Evolutionary conservation across 345 rosid species (phyloP), one percentile per base, ranked within the genome.

Genomic region (Eucalyptus guilfoylei): DNA sequence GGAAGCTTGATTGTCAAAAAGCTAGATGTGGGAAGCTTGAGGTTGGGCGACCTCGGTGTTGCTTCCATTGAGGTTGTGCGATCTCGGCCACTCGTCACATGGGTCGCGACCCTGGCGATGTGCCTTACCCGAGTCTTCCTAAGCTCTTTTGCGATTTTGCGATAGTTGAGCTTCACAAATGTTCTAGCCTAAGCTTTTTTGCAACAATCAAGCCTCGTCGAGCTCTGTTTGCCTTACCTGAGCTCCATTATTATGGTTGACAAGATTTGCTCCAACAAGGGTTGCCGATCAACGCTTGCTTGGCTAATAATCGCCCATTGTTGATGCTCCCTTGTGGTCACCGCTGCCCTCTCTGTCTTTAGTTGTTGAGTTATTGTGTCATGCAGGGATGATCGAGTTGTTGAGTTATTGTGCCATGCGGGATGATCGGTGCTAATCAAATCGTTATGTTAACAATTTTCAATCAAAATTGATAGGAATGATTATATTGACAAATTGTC

Each of bases 371-470:
- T 67, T 67, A 14, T 64, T 3, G 19, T 49, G 17, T 17, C 17
- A 49, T 49, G 52, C 1, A 6, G 3, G 3, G 7, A 49, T 49
- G 5, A 52, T 32, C 1, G 34, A 10, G 21, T 32, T 67, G 10
- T 67, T 34, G 10, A 67, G 11, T 67, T 69, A 9, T 9, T 34
- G 42, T 16, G 26, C 6, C 44, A 19, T 3, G 13, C 10, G 11
- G 14, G 44, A 34, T 10, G 7, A 10, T 9, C 0, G 7, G 42
- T 9, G 14, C 26, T 72, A 19, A 69, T 9, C 21, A 15, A 10
- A 69, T 9, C 0, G 24, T 17, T 13, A 17, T 37, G 3, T 34
- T 5, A 34, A 21, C 0, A 5, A 69, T 69, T 69, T 69, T 34
- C 17, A 10, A 11, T 3, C 0, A 69, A 69, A 34, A 34, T 69